Evolutionary conservation across 345 rosid species (phyloP), one percentile per base, ranked within the genome.

Genomic region (Xanthoceras sorbifolium): DNA sequence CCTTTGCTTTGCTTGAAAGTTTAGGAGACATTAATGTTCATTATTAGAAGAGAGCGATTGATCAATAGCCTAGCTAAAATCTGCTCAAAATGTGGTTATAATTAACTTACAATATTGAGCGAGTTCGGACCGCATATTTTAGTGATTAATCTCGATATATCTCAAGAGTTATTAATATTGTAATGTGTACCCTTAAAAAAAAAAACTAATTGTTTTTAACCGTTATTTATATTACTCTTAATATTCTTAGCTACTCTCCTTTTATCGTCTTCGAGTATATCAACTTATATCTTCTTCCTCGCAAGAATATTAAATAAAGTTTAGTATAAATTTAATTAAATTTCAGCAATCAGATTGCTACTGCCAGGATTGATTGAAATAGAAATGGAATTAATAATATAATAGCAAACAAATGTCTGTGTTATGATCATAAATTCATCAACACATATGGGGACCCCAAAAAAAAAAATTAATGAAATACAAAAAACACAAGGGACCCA

Each of bases 401-500:
- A n/a, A 22, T 54, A 10, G 11, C 57, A 50, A 54, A 6, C 3
- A 46, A 46, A 11, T 46, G 52, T 46, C 52, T 46, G 52, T 10
- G 52, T 15, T n/a, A n/a, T 54, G 60, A 54, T n/a, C 25, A 54
- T n/a, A n/a, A 54, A 20, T 54, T n/a, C n/a, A n/a, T n/a, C n/a
- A n/a, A n/a, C n/a, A n/a, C n/a, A 72, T 22, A 38, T 17, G 36
- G 67, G 76, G 67, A 73, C 67, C 76, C 60, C 26, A 70, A 52
- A 70, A 70, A 15, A 50, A 18, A 50, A 17, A 42, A 54, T 1
- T 17, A n/a, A 22, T 1, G 28, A 20, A 57, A 44, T 42, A 62
- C 31, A 62, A 63, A 11, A 34, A 74, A 63, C 77, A 63, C 20
- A 48, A 20, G 48, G 69, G 77, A 46, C 77, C 77, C 60, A 1